These are phyloP conservation scores for Scedosporium dehoogii DNA, from an alignment of 2,329 filamentous ascomycete species.

Conservation along the genomic window DNA sequence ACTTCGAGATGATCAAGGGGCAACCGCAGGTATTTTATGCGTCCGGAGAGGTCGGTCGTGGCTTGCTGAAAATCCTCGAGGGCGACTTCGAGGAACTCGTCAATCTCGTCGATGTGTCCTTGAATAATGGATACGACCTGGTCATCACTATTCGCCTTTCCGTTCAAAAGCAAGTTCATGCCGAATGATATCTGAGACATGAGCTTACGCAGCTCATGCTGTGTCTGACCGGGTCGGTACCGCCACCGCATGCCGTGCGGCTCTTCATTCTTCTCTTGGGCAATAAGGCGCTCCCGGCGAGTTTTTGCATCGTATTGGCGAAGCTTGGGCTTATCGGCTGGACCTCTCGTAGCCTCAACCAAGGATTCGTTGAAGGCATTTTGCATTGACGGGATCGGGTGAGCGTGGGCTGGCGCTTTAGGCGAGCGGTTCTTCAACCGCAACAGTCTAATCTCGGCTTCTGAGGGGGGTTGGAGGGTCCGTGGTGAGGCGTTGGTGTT, in stretches of 20 bases:
- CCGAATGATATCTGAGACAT: constrained; percentile 90
- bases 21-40: constrained; percentile 69
- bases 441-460: background rate
- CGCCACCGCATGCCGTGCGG: constrained; percentile 69
- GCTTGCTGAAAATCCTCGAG: constrained; percentile 77
- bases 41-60: constrained; percentile 66
- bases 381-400: constrained; percentile 70
- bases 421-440: background rate
- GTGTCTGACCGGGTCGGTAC: constrained; percentile 61
- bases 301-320: constrained; percentile 46
- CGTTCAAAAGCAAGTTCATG: constrained; percentile 75
- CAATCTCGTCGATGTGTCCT: constrained; percentile 86
- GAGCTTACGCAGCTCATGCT: constrained; percentile 84
- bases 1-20: constrained; percentile 74
- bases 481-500: background rate
- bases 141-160: constrained; percentile 76
- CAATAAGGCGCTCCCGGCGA: constrained; percentile 57
- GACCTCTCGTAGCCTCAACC: constrained; percentile 52
- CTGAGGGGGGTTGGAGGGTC: background rate
- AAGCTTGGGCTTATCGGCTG: constrained; percentile 39
- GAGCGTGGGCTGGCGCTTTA: constrained; percentile 21
- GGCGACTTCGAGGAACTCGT: constrained; percentile 78
- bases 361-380: constrained; percentile 76
- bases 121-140: constrained; percentile 87
- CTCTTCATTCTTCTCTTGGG: constrained; percentile 56